Evolutionary conservation across 768 basidiomycete species (phyloP).

Genomic region (Amyloporia xantha): DNA sequence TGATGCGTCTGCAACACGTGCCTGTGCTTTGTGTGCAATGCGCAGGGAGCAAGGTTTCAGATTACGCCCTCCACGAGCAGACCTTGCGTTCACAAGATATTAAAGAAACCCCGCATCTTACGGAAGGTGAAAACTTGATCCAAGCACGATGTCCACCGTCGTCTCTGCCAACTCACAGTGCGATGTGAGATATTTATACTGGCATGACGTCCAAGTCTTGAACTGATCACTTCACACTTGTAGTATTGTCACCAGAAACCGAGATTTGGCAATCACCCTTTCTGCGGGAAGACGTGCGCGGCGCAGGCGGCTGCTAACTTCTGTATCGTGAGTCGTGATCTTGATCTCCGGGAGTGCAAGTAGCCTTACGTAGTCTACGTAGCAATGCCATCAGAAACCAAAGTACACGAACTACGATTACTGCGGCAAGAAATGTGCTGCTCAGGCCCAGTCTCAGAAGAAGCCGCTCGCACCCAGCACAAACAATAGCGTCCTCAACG

Average conservation of each 20-base stretch:
- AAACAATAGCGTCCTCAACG: too few relatives aligned
- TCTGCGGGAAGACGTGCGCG: constrained; percentile 62
- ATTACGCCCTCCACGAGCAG: too few relatives aligned
- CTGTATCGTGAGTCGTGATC: constrained; percentile 3
- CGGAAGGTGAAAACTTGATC: too few relatives aligned
- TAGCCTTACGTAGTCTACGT: neutral
- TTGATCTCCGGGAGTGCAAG: too few relatives aligned
- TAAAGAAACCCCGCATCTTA: too few relatives aligned
- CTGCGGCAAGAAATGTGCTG: constrained; percentile 14
- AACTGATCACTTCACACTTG: too few relatives aligned
- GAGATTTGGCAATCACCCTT: constrained; percentile 53
- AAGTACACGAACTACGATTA: constrained; percentile 9
- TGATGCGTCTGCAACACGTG: too few relatives aligned
- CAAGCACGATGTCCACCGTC: neutral
- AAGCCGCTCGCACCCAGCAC: too few relatives aligned
- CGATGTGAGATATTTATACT: neutral
- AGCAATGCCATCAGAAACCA: constrained; percentile 14
- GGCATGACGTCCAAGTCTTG: neutral
- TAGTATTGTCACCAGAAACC: constrained; percentile 49
- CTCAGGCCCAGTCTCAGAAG: neutral
- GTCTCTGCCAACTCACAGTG: neutral
- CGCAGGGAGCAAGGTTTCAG: neutral
- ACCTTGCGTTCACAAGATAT: too few relatives aligned
- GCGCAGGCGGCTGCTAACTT: constrained; percentile 31
- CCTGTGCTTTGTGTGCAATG: neutral